A percentile compares a stretch with the other conserved stretches of the same genome.
These are phyloP conservation scores for Dendrobium nobile DNA, from an alignment of 106 monocot genomes.

Conservation along the genomic window DNA sequence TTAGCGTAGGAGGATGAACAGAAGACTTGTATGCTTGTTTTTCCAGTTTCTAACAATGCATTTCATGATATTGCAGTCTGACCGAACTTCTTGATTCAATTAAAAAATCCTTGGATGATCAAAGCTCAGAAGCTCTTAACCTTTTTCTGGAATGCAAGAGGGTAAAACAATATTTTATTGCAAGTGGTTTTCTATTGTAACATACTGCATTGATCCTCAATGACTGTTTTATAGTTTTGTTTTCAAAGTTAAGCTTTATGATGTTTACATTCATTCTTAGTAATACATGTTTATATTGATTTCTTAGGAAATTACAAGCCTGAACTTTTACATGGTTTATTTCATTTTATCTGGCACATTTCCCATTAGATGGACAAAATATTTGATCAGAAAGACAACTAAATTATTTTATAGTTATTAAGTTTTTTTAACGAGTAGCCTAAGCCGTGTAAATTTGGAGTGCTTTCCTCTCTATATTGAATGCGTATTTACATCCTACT, in stretches of 20 bases:
- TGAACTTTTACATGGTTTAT: not conserved
- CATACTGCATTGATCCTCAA: not conserved
- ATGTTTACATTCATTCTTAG: not conserved
- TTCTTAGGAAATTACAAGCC: not conserved
- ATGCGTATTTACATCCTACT: too few species aligned
- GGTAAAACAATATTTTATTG: slow-evolving; percentile 27
- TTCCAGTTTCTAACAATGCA: not conserved
- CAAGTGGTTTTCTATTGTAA: not conserved
- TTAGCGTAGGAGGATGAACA: not conserved
- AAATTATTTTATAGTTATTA: not conserved
- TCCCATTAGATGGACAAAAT: not conserved
- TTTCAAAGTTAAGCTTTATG: not conserved
- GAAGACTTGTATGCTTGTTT: not conserved
- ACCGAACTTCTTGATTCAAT: slow-evolving; percentile 80
- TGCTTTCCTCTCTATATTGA: not conserved
- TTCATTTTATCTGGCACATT: not conserved
- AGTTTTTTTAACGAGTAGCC: not conserved
- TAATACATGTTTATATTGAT: too few species aligned
- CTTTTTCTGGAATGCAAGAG: slow-evolving; percentile 71
- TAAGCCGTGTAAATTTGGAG: not conserved
- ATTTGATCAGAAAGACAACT: not conserved
- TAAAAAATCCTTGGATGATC: slow-evolving; percentile 75
- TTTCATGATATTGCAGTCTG: slow-evolving; percentile 40
- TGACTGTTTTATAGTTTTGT: too few species aligned
- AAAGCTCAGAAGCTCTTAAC: slow-evolving; percentile 32